Evolutionary conservation across 2,329 filamentous ascomycete genomes (phyloP).

Genomic region (Clarireedia paspali): DNA sequence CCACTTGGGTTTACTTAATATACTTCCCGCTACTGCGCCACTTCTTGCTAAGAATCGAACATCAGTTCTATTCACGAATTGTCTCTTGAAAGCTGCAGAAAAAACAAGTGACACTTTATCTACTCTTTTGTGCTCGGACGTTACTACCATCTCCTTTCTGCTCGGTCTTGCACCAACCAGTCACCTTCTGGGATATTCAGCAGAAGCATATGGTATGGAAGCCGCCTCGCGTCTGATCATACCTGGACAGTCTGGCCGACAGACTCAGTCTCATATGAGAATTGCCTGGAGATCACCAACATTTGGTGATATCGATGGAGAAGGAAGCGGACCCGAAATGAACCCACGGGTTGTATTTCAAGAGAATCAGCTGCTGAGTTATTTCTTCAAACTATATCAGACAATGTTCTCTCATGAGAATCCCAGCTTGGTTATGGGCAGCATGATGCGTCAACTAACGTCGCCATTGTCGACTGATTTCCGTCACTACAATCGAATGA

Average conservation of each 20-base stretch:
- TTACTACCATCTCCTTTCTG: constrained; percentile 11
- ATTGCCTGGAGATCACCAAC: not conserved
- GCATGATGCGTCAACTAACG: not conserved
- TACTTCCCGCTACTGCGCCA: constrained; percentile 10
- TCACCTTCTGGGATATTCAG: not conserved
- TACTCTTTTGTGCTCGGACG: not conserved
- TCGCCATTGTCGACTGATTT: not conserved
- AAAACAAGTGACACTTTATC: not conserved
- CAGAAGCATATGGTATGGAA: not conserved
- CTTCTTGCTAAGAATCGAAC: constrained; percentile 4
- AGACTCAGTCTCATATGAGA: not conserved
- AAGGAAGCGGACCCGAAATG: not conserved
- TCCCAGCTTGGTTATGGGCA: not conserved
- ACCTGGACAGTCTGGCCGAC: not conserved
- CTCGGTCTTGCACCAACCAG: constrained; percentile 3
- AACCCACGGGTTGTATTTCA: not conserved
- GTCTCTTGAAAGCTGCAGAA: not conserved
- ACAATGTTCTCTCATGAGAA: not conserved
- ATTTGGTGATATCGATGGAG: not conserved
- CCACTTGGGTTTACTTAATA: constrained; percentile 10
- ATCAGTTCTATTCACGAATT: constrained; percentile 11
- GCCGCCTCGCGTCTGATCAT: not conserved
- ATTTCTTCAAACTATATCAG: not conserved
- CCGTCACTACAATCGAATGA: not conserved
- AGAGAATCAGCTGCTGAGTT: not conserved